Percentiles rank a stretch among this genome's conserved stretches.
Conservation (phyloP, 352 stramenopile species). For the Elongisporangium undulatum region DNA sequence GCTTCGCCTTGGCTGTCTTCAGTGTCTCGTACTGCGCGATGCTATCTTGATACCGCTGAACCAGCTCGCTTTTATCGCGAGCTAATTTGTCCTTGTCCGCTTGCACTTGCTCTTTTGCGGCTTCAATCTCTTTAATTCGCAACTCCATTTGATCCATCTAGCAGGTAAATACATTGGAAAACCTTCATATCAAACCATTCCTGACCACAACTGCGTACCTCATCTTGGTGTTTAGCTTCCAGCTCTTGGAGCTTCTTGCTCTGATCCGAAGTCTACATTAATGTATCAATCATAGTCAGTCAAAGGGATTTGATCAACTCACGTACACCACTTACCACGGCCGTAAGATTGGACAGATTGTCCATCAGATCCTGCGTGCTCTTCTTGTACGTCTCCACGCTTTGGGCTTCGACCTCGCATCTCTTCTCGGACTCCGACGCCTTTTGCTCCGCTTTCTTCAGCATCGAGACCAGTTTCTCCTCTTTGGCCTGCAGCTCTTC, state of each 20-base stretch:
- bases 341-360: constrained; percentile 59
- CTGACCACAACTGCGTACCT: constrained; percentile 24
- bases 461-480: constrained; percentile 13
- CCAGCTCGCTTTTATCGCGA: constrained; percentile 33
- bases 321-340: constrained; percentile 29
- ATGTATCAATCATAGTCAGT: background rate
- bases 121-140: background rate
- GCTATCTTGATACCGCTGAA: constrained; percentile 37
- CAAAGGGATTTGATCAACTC: background rate
- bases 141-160: constrained; percentile 1
- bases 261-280: constrained; percentile 47
- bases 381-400: constrained; percentile 42
- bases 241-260: constrained; percentile 64
- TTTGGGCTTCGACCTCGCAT: constrained; percentile 14
- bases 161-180: background rate
- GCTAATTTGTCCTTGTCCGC: constrained; percentile 29
- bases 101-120: constrained; percentile 33
- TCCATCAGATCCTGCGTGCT: constrained; percentile 65
- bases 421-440: constrained; percentile 10
- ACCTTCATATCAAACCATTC: background rate
- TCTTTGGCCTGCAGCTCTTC: constrained; percentile 15
- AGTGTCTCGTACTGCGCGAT: constrained; percentile 44
- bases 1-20: constrained; percentile 56
- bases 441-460: constrained; percentile 14
- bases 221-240: constrained; percentile 30